A percentile compares a stretch with the other conserved stretches of the same genome.
Conservation (phyloP, 2,329 filamentous ascomycete species). For the Penicillium occitanis region DNA sequence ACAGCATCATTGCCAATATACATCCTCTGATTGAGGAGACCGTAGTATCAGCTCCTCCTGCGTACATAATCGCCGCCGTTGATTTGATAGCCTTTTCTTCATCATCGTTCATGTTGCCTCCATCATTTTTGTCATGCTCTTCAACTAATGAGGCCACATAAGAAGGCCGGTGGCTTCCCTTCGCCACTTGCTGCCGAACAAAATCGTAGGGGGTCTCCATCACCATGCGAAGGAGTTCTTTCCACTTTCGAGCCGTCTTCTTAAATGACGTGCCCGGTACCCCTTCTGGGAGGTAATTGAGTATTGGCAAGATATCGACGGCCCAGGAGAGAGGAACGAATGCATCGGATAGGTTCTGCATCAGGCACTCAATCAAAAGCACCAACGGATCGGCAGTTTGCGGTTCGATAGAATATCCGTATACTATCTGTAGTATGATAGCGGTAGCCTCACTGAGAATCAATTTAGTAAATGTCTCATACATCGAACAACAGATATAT, state of each 20-base stretch:
- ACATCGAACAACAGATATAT: background rate
- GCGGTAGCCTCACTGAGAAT: conserved; percentile 36
- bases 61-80: conserved; percentile 44
- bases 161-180: conserved; percentile 33
- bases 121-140: conserved; percentile 14
- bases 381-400: conserved; percentile 26
- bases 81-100: conserved; percentile 43
- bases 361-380: background rate
- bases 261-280: conserved; percentile 24
- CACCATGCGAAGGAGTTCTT: conserved; percentile 30
- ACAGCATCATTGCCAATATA: conserved; percentile 7
- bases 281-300: conserved; percentile 21
- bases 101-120: conserved; percentile 28
- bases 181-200: conserved; percentile 40
- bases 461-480: background rate
- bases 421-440: conserved; percentile 45
- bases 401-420: conserved; percentile 33
- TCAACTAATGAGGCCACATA: conserved; percentile 39
- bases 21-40: background rate
- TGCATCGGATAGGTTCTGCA: background rate
- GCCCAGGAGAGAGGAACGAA: conserved; percentile 44
- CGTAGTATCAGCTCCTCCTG: conserved; percentile 43
- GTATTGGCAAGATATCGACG: conserved; percentile 47
- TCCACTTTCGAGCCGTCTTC: conserved; percentile 40
- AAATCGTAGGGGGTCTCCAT: conserved; percentile 45